Conservation (phyloP, 2,329 filamentous ascomycete species). For the Clathrospora elynae region DNA sequence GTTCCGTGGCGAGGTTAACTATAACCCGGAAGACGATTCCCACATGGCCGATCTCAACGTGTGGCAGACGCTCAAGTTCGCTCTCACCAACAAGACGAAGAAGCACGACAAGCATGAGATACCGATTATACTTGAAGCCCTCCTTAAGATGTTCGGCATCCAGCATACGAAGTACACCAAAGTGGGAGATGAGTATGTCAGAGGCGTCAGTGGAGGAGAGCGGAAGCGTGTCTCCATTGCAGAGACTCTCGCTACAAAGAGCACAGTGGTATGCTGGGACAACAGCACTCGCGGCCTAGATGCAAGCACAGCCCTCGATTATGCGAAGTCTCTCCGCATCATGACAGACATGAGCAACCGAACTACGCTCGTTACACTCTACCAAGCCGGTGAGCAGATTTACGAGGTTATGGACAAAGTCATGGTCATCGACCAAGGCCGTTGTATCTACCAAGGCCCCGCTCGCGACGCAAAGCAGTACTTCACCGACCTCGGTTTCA, state of each 20-base stretch:
- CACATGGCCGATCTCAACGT: slow-evolving; percentile 77
- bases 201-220: slow-evolving; percentile 80
- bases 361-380: slow-evolving; percentile 72
- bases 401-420: slow-evolving; percentile 81
- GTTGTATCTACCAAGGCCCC: slow-evolving; percentile 70
- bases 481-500: slow-evolving; percentile 69
- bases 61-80: slow-evolving; percentile 77
- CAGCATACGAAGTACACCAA: slow-evolving; percentile 74
- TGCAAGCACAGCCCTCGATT: slow-evolving; percentile 78
- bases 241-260: slow-evolving; percentile 70
- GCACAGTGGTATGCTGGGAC: slow-evolving; percentile 77
- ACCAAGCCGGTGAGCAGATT: slow-evolving; percentile 72
- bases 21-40: slow-evolving; percentile 76
- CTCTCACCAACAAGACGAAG: slow-evolving; percentile 75
- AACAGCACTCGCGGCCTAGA: slow-evolving; percentile 82
- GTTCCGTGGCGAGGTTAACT: slow-evolving; percentile 77
- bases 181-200: slow-evolving; percentile 74
- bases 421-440: slow-evolving; percentile 73
- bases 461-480: slow-evolving; percentile 66
- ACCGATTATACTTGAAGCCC: slow-evolving; percentile 69
- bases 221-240: slow-evolving; percentile 76
- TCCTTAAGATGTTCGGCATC: slow-evolving; percentile 80
- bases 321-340: slow-evolving; percentile 75
- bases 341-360: slow-evolving; percentile 78
- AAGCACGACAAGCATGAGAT: slow-evolving; percentile 68